A percentile compares a stretch with the other conserved stretches of the same genome.
phyloP scores from a whole-genome alignment of 306 rosid species.

The Rosa persica region DNA sequence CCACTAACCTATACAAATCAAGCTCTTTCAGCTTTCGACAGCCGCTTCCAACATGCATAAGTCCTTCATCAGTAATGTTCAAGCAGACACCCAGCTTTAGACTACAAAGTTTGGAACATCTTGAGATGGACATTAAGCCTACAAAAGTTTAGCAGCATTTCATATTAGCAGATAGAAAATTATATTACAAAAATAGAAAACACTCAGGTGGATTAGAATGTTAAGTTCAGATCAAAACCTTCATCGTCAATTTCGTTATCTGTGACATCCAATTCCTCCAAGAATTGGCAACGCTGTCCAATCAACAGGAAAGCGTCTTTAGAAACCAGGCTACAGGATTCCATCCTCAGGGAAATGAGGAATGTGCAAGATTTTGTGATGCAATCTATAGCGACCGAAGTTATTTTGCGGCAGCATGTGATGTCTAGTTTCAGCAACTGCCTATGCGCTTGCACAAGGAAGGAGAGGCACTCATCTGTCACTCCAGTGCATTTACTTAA shows the following conservation, averaged over 20 bases:
- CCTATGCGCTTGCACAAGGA: conserved; percentile 45
- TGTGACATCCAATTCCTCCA: conserved; percentile 68
- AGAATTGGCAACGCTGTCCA: conserved; percentile 47
- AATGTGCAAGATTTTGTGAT: conserved; percentile 52
- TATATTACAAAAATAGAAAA: neutral
- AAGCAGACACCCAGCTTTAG: conserved; percentile 58
- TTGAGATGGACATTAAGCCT: conserved; percentile 57
- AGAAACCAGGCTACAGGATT: conserved; percentile 55
- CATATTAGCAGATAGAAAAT: conserved; percentile 22
- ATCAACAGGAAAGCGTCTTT: conserved; percentile 56
- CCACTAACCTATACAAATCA: conserved; percentile 59
- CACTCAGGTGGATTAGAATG: neutral
- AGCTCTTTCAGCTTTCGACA: conserved; percentile 50
- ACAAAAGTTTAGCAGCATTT: conserved; percentile 29
- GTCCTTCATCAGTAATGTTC: conserved; percentile 57
- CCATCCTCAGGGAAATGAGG: conserved; percentile 67
- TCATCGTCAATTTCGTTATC: conserved; percentile 59
- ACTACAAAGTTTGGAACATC: conserved; percentile 52
- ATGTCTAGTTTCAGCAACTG: conserved; percentile 53
- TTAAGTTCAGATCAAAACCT: conserved; percentile 39
- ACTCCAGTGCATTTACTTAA: conserved; percentile 59
- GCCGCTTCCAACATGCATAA: conserved; percentile 43
- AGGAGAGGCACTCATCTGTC: conserved; percentile 55
- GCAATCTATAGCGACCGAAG: conserved; percentile 47
- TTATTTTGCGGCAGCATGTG: conserved; percentile 58